Percentiles rank a stretch among this genome's conserved stretches.
Conservation (phyloP, 2,329 filamentous ascomycete genomes). For the Epichloe amarillans region DNA sequence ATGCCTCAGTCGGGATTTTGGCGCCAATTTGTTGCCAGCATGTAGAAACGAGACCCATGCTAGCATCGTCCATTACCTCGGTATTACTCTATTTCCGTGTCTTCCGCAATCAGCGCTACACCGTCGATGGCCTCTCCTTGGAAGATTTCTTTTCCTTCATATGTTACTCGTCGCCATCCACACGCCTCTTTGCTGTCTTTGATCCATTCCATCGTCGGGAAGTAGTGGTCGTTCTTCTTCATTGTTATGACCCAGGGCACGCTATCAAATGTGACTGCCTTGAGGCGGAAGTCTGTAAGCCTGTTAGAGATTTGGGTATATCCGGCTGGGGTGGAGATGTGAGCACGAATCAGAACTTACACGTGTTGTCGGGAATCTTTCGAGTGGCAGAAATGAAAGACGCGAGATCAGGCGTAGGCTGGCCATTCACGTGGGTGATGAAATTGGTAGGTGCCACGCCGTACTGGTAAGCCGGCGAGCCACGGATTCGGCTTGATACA, state of each 20-base stretch:
- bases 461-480: conserved; percentile 78
- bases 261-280: conserved; percentile 96
- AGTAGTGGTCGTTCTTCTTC: conserved; percentile 99
- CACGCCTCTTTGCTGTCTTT: conserved; percentile 46
- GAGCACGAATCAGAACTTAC: conserved; percentile 28
- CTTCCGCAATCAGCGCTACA: conserved; percentile 27
- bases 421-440: conserved; percentile 88
- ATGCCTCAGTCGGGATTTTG: conserved; percentile 8
- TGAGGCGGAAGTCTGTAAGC: conserved; percentile 75
- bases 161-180: conserved; percentile 51
- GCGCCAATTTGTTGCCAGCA: conserved; percentile 6
- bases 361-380: conserved; percentile 90
- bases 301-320: conserved; percentile 7
- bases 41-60: neutral
- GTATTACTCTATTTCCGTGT: conserved; percentile 28
- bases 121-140: conserved; percentile 42
- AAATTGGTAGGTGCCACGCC: conserved; percentile 94
- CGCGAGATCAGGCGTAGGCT: conserved; percentile 69
- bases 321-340: neutral
- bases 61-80: neutral
- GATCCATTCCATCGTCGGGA: conserved; percentile 57
- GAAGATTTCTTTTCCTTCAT: conserved; percentile 41
- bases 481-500: conserved; percentile 73
- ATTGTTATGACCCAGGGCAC: conserved; percentile 99
- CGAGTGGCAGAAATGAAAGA: conserved; percentile 69